Evolutionary conservation across 306 rosid genomes (phyloP).

Genomic region (Castanea mollissima): DNA sequence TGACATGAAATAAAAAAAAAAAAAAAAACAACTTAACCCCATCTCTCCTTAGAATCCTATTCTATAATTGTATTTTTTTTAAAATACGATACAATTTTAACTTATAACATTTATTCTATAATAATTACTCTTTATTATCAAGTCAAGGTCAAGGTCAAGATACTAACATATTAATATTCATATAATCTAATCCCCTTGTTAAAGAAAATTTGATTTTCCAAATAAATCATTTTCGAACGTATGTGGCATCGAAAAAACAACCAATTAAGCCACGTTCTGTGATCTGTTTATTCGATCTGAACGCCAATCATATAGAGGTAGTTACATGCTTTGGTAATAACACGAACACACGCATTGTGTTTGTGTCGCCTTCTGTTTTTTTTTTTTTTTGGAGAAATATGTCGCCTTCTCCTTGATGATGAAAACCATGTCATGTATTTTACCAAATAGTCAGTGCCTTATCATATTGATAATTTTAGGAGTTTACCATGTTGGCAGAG

Average conservation of each 20-base stretch:
- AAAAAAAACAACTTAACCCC: no score
- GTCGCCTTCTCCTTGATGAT: neutral
- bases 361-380: neutral
- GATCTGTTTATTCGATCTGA: neutral
- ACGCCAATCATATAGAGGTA: neutral
- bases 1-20: no score
- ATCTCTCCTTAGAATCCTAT: no score
- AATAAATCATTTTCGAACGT: neutral
- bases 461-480: neutral
- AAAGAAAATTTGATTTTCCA: neutral
- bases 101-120: rapidly evolving
- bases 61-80: no score
- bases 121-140: no score
- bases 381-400: no score
- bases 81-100: no score
- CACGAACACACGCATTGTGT: neutral
- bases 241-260: neutral
- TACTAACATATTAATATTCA: rapidly evolving
- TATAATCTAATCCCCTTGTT: neutral
- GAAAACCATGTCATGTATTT: slow-evolving; percentile 4
- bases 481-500: neutral
- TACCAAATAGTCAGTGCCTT: slow-evolving; percentile 2
- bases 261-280: neutral
- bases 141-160: rapidly evolving
- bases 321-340: neutral